Base-by-base conservation (phyloP, 148 eudicot genomes). In the Pharnaceum exiguum region DNA sequence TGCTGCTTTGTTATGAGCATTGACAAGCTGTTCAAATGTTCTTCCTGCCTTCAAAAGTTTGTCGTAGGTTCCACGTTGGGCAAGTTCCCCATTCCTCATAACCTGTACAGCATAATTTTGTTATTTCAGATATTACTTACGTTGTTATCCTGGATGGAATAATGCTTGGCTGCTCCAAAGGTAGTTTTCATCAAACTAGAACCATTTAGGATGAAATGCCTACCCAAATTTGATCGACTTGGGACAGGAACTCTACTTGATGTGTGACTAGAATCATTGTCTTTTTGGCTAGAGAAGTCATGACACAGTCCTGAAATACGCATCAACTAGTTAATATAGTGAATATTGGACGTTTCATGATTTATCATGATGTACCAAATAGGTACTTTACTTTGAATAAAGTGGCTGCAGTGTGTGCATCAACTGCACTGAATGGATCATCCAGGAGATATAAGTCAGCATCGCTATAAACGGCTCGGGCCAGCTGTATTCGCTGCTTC, bases 231-330 rank as follows among this genome's bases (percentile, higher is more conserved):
- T 42, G 55, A 45, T 85, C 83, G 4, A 77, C 88, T 38, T 57
- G 63, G 2, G 79, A 59, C 5, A 85, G 94, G 58, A 85, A 85
- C 46, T 85, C 88, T 46, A 85, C 80, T 74, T 82, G 94, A 73
- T 82, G 88, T 56, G 94, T 85, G 18, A 85, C 88, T 28, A 82
- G 64, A 63, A 82, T 63, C 13, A 86, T 82, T 0, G 82, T 79
- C 57, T 77, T 82, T 15, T 64, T 57, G 57, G 53, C 56, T 18
- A 86, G 63, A 22, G 82, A 73, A 52, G 39, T 44, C 83, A 82
- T 77, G 42, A 82, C 85, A 62, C 88, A 85, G 7, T 79, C 85
- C 93, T 85, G 77, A n/a, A n/a, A n/a, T n/a, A n/a, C n/a, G n/a
- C n/a, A n/a, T n/a, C n/a, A n/a, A n/a, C n/a, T n/a, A n/a, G n/a